These are phyloP conservation scores for Stereocaulon alpinum DNA, from an alignment of 495 filamentous ascomycete genomes.

Conservation along the genomic window DNA sequence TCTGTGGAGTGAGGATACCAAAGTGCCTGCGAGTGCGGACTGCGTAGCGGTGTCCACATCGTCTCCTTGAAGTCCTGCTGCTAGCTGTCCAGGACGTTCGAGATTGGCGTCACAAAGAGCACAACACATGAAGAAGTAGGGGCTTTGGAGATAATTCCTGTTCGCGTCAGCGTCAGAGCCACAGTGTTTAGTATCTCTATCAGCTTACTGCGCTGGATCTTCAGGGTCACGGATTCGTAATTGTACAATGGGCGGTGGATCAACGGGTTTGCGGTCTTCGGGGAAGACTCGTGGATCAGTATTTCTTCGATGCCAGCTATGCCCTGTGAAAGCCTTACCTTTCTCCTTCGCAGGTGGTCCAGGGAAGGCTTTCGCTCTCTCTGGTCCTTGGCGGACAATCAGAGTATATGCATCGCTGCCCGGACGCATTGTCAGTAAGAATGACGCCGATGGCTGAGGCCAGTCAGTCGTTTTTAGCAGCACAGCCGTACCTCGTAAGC, in stretches of 20 bases:
- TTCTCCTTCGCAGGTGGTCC: slow-evolving; percentile 46
- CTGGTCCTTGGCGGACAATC: slow-evolving; percentile 44
- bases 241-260: slow-evolving; percentile 89
- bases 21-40: slow-evolving; percentile 57
- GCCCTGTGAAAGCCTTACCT: slow-evolving; percentile 24
- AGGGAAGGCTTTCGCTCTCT: slow-evolving; percentile 40
- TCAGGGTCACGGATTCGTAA: slow-evolving; percentile 57
- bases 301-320: not conserved
- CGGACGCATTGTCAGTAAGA: slow-evolving; percentile 23
- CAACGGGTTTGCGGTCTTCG: slow-evolving; percentile 84
- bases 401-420: slow-evolving; percentile 36
- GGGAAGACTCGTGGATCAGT: not conserved
- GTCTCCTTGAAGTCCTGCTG: slow-evolving; percentile 29
- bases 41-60: slow-evolving; percentile 25
- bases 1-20: slow-evolving; percentile 86
- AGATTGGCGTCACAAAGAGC: slow-evolving; percentile 56
- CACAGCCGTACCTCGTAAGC: slow-evolving; percentile 20
- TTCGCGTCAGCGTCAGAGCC: slow-evolving; percentile 20
- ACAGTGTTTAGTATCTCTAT: slow-evolving; percentile 7
- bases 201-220: slow-evolving; percentile 62
- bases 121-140: slow-evolving; percentile 75
- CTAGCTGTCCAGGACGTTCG: slow-evolving; percentile 43
- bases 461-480: slow-evolving; percentile 8
- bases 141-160: slow-evolving; percentile 63
- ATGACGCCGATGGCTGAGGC: not conserved